These are phyloP conservation scores for Polygonum aviculare DNA, from an alignment of 148 eudicot species.

Conservation along the genomic window DNA sequence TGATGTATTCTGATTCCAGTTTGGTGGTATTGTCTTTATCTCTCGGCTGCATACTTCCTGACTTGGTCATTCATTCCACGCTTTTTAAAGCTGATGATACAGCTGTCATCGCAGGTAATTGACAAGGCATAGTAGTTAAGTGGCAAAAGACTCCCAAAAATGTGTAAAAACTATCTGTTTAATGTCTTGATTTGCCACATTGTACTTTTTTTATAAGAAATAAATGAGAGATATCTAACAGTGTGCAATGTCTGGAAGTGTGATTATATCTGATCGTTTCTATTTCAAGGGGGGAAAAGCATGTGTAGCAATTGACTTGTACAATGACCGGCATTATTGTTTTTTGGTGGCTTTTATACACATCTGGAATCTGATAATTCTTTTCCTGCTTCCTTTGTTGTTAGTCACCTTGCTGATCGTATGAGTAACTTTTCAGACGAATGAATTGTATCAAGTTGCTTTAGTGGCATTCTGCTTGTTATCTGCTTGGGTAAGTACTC, in stretches of 20 bases:
- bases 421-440: slow-evolving; percentile 51
- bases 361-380: background rate
- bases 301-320: background rate
- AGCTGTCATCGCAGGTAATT: slow-evolving; percentile 80
- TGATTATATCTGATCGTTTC: background rate
- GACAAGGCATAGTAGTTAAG: background rate
- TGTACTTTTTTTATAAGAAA: background rate
- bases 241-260: background rate
- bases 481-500: slow-evolving; percentile 84
- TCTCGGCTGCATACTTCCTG: slow-evolving; percentile 53
- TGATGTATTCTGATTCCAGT: slow-evolving; percentile 29
- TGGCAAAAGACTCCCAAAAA: background rate
- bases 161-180: background rate
- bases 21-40: slow-evolving; percentile 65
- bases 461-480: slow-evolving; percentile 94
- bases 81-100: slow-evolving; percentile 90
- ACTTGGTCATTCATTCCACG: slow-evolving; percentile 92
- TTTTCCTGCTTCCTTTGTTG: background rate
- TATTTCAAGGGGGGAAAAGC: background rate
- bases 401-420: background rate
- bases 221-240: background rate
- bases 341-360: background rate
- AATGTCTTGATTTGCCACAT: background rate
- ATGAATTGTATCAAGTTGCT: slow-evolving; percentile 97
- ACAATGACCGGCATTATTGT: background rate